Evolutionary conservation across 2,329 filamentous ascomycete genomes (phyloP), one percentile per base, ranked within the genome.

Genomic region (Ramularia endophylla): DNA sequence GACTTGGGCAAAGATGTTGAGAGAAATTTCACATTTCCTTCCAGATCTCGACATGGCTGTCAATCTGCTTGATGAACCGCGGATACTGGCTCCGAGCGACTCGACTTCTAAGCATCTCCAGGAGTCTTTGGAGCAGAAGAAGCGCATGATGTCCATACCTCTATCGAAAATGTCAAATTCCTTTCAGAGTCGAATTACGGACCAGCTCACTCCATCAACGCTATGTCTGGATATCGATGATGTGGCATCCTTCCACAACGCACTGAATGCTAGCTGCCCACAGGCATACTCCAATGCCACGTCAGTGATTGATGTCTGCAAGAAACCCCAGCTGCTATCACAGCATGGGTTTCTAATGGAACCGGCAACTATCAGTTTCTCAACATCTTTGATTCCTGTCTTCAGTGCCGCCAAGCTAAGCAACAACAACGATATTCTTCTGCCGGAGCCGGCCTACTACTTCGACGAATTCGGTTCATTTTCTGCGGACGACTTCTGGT

Each of bases 341-440:
- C 47, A 64, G 1, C 69, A 72, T 39, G 70, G 67, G 15, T 60
- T 58, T 11, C 66, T 72, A 33, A 61, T 70, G 22, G 65, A 66
- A 30, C 69, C 69, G 2, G 50, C 64, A 7, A 64, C 65, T 6
- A 53, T 63, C 3, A 59, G 57, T 2, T 65, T 62, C 5, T 62
- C 65, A 0, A 54, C 57, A n/a, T 51, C 59, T 2, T 53, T 72
- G 3, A 55, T 71, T 17, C 70, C 70, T 8, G 49, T 72, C 1
- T 72, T 73, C 33, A 64, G 67, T 6, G 67, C 65, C 6, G 68
- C 67, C 17, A 72, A 72, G 40, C 53, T 71, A 0, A 52, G 62
- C 2, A 56, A 65, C 46, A 71, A 68, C 53, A 71, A 70, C 44
- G 70, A 72, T 22, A 71, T 72, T 34, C 59, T 72, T 9, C 53